phyloP scores from a whole-genome alignment of 176 grass and related monocot genomes.

The Microstegium vimineum region DNA sequence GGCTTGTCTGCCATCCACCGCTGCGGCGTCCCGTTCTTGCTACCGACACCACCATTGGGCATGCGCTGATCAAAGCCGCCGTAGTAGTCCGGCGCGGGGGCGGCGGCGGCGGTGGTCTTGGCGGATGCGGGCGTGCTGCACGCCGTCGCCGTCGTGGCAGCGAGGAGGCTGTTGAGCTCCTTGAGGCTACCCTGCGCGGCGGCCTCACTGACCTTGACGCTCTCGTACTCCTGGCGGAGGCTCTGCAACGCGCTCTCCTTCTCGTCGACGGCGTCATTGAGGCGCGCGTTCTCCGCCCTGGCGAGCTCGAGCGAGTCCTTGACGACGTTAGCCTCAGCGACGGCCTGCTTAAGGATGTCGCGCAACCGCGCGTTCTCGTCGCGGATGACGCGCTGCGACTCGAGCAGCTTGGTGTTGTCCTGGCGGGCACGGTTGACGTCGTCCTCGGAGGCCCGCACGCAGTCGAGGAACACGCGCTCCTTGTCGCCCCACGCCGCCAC shows the following conservation, averaged over 20 bases:
- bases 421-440: constrained; percentile 54
- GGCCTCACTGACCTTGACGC: constrained; percentile 90
- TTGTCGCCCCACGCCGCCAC: constrained; percentile 59
- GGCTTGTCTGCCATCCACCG: constrained; percentile 34
- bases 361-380: constrained; percentile 83
- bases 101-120: no score
- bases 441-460: constrained; percentile 75
- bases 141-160: constrained; percentile 41
- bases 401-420: constrained; percentile 70
- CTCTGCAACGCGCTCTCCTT: constrained; percentile 14
- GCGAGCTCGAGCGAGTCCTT: constrained; percentile 67
- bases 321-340: constrained; percentile 56
- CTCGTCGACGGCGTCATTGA: constrained; percentile 47
- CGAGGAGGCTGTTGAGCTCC: constrained; percentile 86
- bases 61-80: constrained; percentile 3
- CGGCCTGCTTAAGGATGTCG: constrained; percentile 92
- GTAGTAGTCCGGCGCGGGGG: constrained; percentile 14
- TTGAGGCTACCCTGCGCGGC: constrained; percentile 78
- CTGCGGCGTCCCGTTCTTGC: constrained; percentile 24
- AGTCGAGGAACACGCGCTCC: constrained; percentile 70
- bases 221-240: constrained; percentile 77
- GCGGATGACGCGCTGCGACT: constrained; percentile 79
- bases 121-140: constrained; percentile 32
- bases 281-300: constrained; percentile 58
- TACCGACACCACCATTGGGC: background rate